Evolutionary conservation across 805 yeast genomes (phyloP), one percentile per base, ranked within the genome.

Genomic region (Candida sonorensis): DNA sequence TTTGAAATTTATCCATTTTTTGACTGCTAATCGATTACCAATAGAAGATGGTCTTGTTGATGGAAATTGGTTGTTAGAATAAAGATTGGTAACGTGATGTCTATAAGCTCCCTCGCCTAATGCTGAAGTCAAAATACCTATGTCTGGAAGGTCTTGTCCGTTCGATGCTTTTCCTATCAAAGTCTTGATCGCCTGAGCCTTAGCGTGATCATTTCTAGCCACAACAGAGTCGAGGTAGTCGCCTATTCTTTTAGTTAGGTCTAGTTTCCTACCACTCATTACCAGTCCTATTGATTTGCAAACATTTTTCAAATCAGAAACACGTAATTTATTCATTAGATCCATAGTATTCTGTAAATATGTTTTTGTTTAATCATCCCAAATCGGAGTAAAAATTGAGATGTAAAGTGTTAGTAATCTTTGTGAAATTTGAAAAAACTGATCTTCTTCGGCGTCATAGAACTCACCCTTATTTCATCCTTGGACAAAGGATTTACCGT

Each of bases 201-300:
- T 57, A 28, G 66, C 62, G 5, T 51, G 45, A 33, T 68, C 72
- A 14, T 60, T 53, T n/a, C 50, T 45, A 15, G 34, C 20, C 21
- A 50, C 45, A 1, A 75, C 75, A 26, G 57, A 61, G 18, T 58
- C 57, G 23, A 77, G 42, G 42, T 61, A 69, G n/a, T 55, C 58
- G 30, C 59, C 50, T 6, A 84, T 53, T 21, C 86, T 62, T 22
- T 72, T 75, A 33, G 68, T 67, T 10, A 83, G 54, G 21, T 72
- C 80, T 14, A 68, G 66, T 53, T 84, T 85, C 23, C 75, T 59
- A 1, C 92, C 94, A 5, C 66, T 47, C 8, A 61, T 45, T 2
- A 73, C 55, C 13, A 79, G 53, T 2, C 69, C 68, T 12, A 77
- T 46, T 2, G 75, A 46, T 27, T 72, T 61, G 22, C 78, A 69